Percentiles rank a stretch among this genome's conserved stretches.
Conservation (phyloP, 306 rosid genomes). For the Cicer cuneatum region DNA sequence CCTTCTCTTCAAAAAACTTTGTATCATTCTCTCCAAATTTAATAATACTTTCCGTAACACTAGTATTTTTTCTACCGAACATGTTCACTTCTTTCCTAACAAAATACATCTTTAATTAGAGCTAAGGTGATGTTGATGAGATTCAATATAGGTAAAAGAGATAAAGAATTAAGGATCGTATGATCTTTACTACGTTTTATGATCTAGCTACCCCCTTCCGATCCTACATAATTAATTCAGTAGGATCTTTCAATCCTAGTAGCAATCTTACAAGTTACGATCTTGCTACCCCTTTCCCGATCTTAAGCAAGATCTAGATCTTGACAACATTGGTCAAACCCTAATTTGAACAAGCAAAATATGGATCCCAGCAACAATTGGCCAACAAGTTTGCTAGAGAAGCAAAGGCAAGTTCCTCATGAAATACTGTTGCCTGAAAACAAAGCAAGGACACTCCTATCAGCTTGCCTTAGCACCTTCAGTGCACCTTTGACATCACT, state of each 20-base stretch:
- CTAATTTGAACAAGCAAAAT: constrained; percentile 27
- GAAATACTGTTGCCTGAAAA: constrained; percentile 9
- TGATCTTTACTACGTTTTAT: too few species aligned
- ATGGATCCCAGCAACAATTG: constrained; percentile 6
- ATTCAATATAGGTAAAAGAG: constrained; percentile 4
- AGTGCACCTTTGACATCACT: constrained; percentile 19
- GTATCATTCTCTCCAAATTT: background rate
- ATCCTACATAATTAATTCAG: too few species aligned
- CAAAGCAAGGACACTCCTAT: constrained; percentile 2
- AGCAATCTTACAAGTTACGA: too few species aligned
- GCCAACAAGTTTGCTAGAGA: constrained; percentile 28
- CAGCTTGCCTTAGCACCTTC: constrained; percentile 22
- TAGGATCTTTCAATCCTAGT: too few species aligned
- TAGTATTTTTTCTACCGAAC: constrained; percentile 23
- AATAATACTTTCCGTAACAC: background rate
- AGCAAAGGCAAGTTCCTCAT: background rate
- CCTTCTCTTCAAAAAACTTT: background rate
- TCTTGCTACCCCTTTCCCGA: too few species aligned
- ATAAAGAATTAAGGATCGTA: background rate
- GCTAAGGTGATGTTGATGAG: background rate
- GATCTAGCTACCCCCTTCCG: too few species aligned
- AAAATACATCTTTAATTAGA: constrained; percentile 17
- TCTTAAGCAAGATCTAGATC: too few species aligned
- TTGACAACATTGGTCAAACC: background rate
- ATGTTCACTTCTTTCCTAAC: constrained; percentile 1